Evolutionary conservation across 2,329 filamentous ascomycete genomes (phyloP).

Genomic region (Diaporthe australafricana): DNA sequence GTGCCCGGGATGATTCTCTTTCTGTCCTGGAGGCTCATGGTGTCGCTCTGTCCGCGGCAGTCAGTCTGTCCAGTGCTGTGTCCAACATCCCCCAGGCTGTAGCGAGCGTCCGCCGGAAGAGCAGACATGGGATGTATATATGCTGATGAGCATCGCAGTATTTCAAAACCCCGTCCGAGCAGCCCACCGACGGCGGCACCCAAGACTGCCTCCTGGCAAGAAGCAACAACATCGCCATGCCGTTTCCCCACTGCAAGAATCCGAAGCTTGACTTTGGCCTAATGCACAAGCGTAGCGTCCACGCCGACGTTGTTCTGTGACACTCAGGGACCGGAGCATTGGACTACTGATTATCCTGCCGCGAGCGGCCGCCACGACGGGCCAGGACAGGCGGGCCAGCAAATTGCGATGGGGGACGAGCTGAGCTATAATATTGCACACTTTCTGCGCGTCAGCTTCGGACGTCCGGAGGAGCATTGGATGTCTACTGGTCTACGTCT

Average conservation of each 20-base stretch:
- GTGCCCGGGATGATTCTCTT: conserved; percentile 14
- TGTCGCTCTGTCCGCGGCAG: background rate
- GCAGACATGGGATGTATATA: background rate
- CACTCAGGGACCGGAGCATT: background rate
- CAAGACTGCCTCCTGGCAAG: no score
- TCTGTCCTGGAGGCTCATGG: background rate
- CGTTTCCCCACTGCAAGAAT: background rate
- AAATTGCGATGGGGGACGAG: background rate
- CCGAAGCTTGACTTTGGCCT: background rate
- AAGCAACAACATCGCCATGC: no score
- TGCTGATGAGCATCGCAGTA: background rate
- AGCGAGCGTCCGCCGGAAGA: background rate
- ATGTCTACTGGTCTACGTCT: no score
- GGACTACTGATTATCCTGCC: background rate
- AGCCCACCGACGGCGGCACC: no score
- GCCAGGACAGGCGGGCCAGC: no score
- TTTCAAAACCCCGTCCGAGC: no score
- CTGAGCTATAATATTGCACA: background rate
- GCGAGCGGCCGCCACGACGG: conserved; percentile 3
- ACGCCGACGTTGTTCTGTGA: background rate
- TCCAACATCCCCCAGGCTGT: background rate
- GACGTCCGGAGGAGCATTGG: no score
- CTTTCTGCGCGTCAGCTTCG: background rate
- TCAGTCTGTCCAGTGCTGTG: background rate
- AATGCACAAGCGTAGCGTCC: background rate